Evolutionary conservation across 169 alveolate genomes (phyloP).

Genomic region (Eimeria maxima): DNA sequence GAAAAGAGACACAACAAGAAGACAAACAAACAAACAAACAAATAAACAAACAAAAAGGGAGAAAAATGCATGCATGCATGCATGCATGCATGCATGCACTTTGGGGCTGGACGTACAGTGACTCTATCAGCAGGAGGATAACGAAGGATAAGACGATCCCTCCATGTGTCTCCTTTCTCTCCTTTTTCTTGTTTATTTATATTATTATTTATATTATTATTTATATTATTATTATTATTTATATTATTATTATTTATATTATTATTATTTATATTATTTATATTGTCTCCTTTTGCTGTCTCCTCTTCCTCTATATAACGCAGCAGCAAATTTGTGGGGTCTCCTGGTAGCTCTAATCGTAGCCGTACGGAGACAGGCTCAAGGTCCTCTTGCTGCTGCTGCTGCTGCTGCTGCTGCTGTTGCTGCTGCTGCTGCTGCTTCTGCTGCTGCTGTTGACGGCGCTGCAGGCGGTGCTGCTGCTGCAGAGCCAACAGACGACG

Average conservation of each 20-base stretch:
- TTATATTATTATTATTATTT: too few relatives aligned
- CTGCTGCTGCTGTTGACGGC: neutral
- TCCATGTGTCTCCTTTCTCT: neutral
- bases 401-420: too few relatives aligned
- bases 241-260: too few relatives aligned
- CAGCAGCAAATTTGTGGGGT: neutral
- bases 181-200: neutral
- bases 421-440: slow-evolving; percentile 23
- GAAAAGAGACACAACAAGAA: neutral
- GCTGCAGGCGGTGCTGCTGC: too few relatives aligned
- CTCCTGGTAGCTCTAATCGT: slow-evolving; percentile 1
- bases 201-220: too few relatives aligned
- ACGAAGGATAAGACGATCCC: too few relatives aligned
- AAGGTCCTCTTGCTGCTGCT: slow-evolving; percentile 20
- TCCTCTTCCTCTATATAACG: slow-evolving; percentile 3
- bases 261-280: neutral
- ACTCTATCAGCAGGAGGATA: too few relatives aligned
- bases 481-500: neutral
- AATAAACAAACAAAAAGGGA: too few relatives aligned
- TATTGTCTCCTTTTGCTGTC: neutral
- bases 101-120: too few relatives aligned
- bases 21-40: too few relatives aligned
- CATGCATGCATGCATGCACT: too few relatives aligned
- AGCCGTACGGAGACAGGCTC: neutral
- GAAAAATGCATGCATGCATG: too few relatives aligned